Evolutionary conservation across 192 early-diverging fungal species (phyloP).

Genomic region (Coemansia guatemalensis): DNA sequence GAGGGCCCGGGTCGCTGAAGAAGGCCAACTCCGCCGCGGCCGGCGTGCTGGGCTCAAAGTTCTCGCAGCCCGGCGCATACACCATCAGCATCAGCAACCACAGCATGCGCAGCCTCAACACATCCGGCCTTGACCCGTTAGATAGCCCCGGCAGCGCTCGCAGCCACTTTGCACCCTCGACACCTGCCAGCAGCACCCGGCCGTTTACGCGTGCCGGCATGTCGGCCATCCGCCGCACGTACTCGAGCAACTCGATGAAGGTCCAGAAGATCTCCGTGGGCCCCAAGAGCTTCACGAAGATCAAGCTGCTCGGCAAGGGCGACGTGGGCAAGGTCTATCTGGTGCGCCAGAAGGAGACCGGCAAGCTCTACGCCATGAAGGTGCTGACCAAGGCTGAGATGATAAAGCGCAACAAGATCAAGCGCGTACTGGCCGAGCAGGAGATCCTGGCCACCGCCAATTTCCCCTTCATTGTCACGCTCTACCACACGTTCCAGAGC

Average conservation of each 20-base stretch:
- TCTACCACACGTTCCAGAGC: slow-evolving; percentile 89
- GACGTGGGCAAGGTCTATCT: slow-evolving; percentile 97
- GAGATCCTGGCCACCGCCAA: slow-evolving; percentile 86
- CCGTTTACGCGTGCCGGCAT: slow-evolving; percentile 47
- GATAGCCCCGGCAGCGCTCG: slow-evolving; percentile 52
- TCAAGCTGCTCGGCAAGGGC: slow-evolving; percentile 92
- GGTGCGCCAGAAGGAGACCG: slow-evolving; percentile 79
- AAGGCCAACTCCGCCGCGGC: slow-evolving; percentile 47
- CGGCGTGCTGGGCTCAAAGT: slow-evolving; percentile 33
- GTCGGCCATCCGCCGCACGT: slow-evolving; percentile 68
- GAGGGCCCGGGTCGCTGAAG: slow-evolving; percentile 37
- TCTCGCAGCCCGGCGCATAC: slow-evolving; percentile 25
- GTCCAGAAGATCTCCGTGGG: slow-evolving; percentile 79
- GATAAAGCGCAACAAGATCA: slow-evolving; percentile 98
- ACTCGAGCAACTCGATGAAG: slow-evolving; percentile 81
- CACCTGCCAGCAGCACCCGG: slow-evolving; percentile 23
- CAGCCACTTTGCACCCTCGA: slow-evolving; percentile 29
- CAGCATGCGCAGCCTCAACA: slow-evolving; percentile 41
- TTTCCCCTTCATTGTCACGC: slow-evolving; percentile 88
- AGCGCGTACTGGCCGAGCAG: slow-evolving; percentile 95
- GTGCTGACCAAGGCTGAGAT: slow-evolving; percentile 94
- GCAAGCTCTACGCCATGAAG: slow-evolving; percentile 96
- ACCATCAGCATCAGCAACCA: slow-evolving; percentile 55
- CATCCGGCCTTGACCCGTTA: slow-evolving; percentile 33
- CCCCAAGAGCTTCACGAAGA: slow-evolving; percentile 84